Evolutionary conservation across 495 filamentous ascomycete species (phyloP), one percentile per base, ranked within the genome.

Genomic region (Penicillium daleae): DNA sequence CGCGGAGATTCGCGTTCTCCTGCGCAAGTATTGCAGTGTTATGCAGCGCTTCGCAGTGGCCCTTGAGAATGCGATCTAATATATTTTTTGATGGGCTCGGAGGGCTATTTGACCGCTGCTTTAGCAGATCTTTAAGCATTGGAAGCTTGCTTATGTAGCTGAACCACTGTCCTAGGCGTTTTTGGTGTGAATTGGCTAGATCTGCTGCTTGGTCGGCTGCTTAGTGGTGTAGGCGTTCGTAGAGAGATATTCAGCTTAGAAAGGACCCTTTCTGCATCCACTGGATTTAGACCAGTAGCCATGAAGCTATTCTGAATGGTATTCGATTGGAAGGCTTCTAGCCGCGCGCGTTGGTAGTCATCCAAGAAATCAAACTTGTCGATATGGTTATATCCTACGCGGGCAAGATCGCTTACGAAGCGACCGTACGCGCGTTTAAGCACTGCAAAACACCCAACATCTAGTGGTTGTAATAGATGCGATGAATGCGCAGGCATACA

Each of bases 231-330:
- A 27, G 35, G 64, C 17, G 64, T 67, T 19, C 39, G 42, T 15
- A 61, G 35, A n/a, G 46, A 59, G 6, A 64, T 59, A 64, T 57
- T 62, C 44, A 64, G 62, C 40, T 68, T 46, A 22, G 56, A 51
- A 15, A 61, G 44, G 24, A 68, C 62, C 24, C 48, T 32, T 19
- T 68, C 55, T 37, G 40, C 13, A 55, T 64, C 37, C 27, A 62
- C 19, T 53, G 58, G 61, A 17, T 59, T 33, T 31, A 68, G 32
- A 53, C 57, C 27, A 46, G 35, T 54, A 13, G 35, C 35, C 2
- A 17, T 9, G 35, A 39, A 39, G 35, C 35, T 39, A 13, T 39
- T 13, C 13, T 39, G 8, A 39, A 39, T 39, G 13, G 35, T 39
- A 17, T 13, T 17, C 10, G 35, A 3, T 39, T 6, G 4, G 13